Base-by-base conservation (phyloP, 768 basidiomycete genomes). In the Boletus coccyginus region DNA sequence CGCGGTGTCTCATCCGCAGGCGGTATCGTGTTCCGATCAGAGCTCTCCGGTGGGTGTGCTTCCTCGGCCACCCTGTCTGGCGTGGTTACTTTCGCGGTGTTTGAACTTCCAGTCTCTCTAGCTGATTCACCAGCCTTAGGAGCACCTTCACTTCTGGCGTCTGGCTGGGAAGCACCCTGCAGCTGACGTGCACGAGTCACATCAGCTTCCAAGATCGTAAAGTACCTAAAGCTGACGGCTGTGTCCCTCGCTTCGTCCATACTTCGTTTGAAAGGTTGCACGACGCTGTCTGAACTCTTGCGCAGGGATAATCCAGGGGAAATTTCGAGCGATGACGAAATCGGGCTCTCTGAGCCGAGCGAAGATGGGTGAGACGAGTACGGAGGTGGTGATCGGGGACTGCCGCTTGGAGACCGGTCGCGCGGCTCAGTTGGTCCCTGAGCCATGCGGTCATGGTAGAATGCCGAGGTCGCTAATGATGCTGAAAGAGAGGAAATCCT, bases 401-500 rank as follows among this genome's bases (percentile, higher is more conserved):
- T 66, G 31, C 61, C 56, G 32, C 50, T 62, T 33, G 55, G 42
- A 42, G 62, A 60, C 47, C 53, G 58, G 49, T 56, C 58, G 14
- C 24, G 63, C n/a, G 57, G 31, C 49, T 57, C 55, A 32, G 60
- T 36, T 47, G 55, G 55, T 39, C 61, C 66, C 39, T 60, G 62
- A 50, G 54, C 62, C 24, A 74, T 74, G 53, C 70, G 77, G 6
- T 82, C 79, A 61, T 82, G 75, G 56, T 86, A 79, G 61, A 88
- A 83, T 16, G 74, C 72, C 19, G 86, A 78, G 21, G 80, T 81
- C 7, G 78, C 83, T 43, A 90, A 74, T 35, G 88, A 89, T n/a
- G 81, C 82, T 19, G 88, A 90, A 42, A 91, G 79, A 7, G 85
- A 82, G 50, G 88, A 91, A 33, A 78, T 58, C 48, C 76, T 74